Percentiles rank a stretch among this genome's conserved stretches.
Evolutionary conservation across 2,329 filamentous ascomycete species (phyloP).

Genomic region (Fusarium sp.): DNA sequence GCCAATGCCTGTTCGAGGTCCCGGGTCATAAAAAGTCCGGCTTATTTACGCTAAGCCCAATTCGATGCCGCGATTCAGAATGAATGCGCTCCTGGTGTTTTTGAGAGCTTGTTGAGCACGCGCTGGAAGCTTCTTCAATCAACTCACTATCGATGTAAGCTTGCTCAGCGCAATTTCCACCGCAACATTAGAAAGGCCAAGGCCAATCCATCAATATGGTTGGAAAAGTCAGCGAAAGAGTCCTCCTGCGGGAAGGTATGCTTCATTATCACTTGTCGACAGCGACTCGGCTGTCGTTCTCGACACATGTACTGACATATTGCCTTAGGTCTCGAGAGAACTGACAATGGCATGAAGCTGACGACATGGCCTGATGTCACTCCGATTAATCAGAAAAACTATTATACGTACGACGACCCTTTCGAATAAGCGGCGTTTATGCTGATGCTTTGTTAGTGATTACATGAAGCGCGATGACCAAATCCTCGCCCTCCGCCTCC

Average conservation of each 20-base stretch:
- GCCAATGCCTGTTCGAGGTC: background rate
- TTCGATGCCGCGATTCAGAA: slow-evolving; percentile 29
- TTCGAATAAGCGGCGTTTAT: background rate
- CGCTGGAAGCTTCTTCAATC: slow-evolving; percentile 22
- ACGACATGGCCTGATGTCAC: slow-evolving; percentile 91
- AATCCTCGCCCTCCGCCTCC: slow-evolving; percentile 85
- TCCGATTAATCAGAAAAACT: slow-evolving; percentile 99
- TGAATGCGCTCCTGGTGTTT: slow-evolving; percentile 41
- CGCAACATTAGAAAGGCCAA: slow-evolving; percentile 21
- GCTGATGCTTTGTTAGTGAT: slow-evolving; percentile 65
- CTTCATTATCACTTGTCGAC: slow-evolving; percentile 8
- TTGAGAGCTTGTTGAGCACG: slow-evolving; percentile 30
- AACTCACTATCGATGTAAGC: slow-evolving; percentile 36
- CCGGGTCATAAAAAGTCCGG: slow-evolving; percentile 32
- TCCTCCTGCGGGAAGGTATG: slow-evolving; percentile 68
- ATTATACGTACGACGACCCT: slow-evolving; percentile 76
- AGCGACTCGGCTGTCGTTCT: slow-evolving; percentile 13
- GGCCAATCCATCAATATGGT: slow-evolving; percentile 56
- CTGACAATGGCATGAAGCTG: slow-evolving; percentile 97
- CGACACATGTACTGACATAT: slow-evolving; percentile 36
- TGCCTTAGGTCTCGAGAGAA: slow-evolving; percentile 82
- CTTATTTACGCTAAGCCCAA: slow-evolving; percentile 10
- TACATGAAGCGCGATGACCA: slow-evolving; percentile 99
- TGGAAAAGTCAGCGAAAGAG: slow-evolving; percentile 71
- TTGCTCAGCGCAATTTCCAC: slow-evolving; percentile 14